Evolutionary conservation across 2,329 filamentous ascomycete genomes (phyloP).

Genomic region (Cytospora piceae): DNA sequence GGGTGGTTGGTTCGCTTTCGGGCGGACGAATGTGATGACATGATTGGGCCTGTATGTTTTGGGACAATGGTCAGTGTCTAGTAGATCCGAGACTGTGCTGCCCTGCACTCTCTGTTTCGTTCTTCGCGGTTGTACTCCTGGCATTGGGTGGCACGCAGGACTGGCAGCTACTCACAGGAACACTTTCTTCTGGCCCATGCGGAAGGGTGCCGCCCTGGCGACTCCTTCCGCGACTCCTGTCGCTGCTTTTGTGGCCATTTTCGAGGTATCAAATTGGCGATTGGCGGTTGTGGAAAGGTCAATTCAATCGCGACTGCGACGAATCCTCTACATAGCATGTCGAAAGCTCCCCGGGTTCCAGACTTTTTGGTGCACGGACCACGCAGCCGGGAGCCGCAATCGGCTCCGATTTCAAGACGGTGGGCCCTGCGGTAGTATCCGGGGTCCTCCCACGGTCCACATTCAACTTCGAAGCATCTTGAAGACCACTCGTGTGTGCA

Average conservation of each 20-base stretch:
- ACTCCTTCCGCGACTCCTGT: slow-evolving; percentile 42
- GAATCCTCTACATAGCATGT: slow-evolving; percentile 1
- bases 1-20: slow-evolving; percentile 70
- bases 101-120: not conserved
- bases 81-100: not conserved
- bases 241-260: slow-evolving; percentile 32
- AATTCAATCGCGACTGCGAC: slow-evolving; percentile 12
- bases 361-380: slow-evolving; percentile 27
- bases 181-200: slow-evolving; percentile 57
- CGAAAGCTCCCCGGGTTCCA: slow-evolving; percentile 14
- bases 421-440: slow-evolving; percentile 19
- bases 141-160: not conserved
- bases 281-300: slow-evolving; percentile 15
- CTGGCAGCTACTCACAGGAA: slow-evolving; percentile 52
- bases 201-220: slow-evolving; percentile 48
- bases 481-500: not conserved
- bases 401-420: slow-evolving; percentile 17
- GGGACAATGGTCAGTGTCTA: too few species aligned
- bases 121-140: not conserved
- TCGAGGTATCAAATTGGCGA: slow-evolving; percentile 1
- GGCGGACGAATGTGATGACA: slow-evolving; percentile 75
- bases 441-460: slow-evolving; percentile 11
- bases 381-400: slow-evolving; percentile 4
- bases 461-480: slow-evolving; percentile 1
- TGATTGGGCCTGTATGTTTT: slow-evolving; percentile 70